Conservation (phyloP, 768 basidiomycete genomes). For the Vishniacozyma victoriae region DNA sequence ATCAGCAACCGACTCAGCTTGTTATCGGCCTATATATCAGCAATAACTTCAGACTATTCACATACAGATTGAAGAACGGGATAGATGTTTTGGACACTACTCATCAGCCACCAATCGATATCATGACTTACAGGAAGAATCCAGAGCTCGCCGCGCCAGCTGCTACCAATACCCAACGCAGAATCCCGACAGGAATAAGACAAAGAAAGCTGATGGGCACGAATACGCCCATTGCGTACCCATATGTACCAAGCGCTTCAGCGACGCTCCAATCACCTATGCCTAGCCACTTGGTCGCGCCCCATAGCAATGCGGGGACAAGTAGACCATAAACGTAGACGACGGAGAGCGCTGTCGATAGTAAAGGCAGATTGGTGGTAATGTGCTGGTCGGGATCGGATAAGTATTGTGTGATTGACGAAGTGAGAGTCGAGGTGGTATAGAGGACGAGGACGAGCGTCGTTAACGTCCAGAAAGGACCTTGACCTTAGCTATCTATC, state of each 20-base stretch:
- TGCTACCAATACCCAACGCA: conserved; percentile 74
- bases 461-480: conserved; percentile 96
- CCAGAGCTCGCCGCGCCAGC: conserved; percentile 73
- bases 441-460: conserved; percentile 90
- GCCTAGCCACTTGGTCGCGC: conserved; percentile 73
- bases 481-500: conserved; percentile 51
- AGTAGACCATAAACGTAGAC: conserved; percentile 77
- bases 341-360: conserved; percentile 73
- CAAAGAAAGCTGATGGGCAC: conserved; percentile 54
- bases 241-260: conserved; percentile 54
- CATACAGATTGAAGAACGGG: conserved; percentile 78
- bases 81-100: conserved; percentile 57
- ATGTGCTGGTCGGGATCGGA: conserved; percentile 47
- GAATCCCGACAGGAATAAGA: conserved; percentile 72
- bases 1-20: conserved; percentile 76
- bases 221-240: conserved; percentile 48
- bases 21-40: conserved; percentile 62
- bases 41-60: conserved; percentile 14
- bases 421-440: conserved; percentile 84
- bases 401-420: conserved; percentile 81
- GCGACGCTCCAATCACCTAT: conserved; percentile 84
- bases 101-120: not conserved
- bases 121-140: conserved; percentile 61
- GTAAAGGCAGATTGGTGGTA: conserved; percentile 63
- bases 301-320: conserved; percentile 77